Percentiles rank a stretch among this genome's conserved stretches.
Evolutionary conservation across 805 yeast species (phyloP).

Genomic region (Candida stauntonica): DNA sequence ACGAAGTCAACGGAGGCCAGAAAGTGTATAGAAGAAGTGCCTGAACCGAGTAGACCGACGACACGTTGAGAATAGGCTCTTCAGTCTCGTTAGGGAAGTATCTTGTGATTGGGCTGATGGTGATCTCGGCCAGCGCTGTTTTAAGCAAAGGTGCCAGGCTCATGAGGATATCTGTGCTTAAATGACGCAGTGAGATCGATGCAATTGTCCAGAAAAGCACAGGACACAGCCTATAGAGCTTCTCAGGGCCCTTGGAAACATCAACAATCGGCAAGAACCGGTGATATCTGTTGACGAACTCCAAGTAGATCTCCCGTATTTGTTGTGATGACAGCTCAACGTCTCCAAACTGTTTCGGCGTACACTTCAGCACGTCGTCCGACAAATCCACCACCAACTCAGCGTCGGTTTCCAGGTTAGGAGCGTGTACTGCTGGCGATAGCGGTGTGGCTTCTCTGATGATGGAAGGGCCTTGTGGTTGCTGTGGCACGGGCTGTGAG

Average conservation of each 20-base stretch:
- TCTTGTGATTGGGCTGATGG: slow-evolving; percentile 85
- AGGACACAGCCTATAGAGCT: slow-evolving; percentile 75
- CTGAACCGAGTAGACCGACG: slow-evolving; percentile 91
- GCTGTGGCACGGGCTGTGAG: not conserved
- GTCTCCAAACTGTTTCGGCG: slow-evolving; percentile 69
- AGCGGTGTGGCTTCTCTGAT: slow-evolving; percentile 20
- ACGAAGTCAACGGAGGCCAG: slow-evolving; percentile 96
- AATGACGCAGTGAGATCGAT: slow-evolving; percentile 75
- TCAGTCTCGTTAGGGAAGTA: slow-evolving; percentile 75
- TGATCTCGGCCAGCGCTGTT: slow-evolving; percentile 76
- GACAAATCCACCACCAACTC: slow-evolving; percentile 25
- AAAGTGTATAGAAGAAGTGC: slow-evolving; percentile 83
- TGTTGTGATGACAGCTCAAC: slow-evolving; percentile 56
- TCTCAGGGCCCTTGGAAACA: slow-evolving; percentile 74
- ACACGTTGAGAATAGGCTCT: slow-evolving; percentile 80
- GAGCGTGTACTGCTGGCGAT: slow-evolving; percentile 8
- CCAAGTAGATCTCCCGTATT: slow-evolving; percentile 59
- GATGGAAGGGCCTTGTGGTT: slow-evolving; percentile 22
- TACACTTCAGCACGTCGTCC: slow-evolving; percentile 42
- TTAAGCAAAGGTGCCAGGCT: slow-evolving; percentile 66
- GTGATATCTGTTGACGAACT: slow-evolving; percentile 75
- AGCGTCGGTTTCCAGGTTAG: slow-evolving; percentile 7
- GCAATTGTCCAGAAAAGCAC: slow-evolving; percentile 91
- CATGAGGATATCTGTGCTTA: slow-evolving; percentile 42
- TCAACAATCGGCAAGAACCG: slow-evolving; percentile 87